Evolutionary conservation across 2,329 filamentous ascomycete genomes (phyloP), one percentile per base, ranked within the genome.

Genomic region (Nothophoma quercina): DNA sequence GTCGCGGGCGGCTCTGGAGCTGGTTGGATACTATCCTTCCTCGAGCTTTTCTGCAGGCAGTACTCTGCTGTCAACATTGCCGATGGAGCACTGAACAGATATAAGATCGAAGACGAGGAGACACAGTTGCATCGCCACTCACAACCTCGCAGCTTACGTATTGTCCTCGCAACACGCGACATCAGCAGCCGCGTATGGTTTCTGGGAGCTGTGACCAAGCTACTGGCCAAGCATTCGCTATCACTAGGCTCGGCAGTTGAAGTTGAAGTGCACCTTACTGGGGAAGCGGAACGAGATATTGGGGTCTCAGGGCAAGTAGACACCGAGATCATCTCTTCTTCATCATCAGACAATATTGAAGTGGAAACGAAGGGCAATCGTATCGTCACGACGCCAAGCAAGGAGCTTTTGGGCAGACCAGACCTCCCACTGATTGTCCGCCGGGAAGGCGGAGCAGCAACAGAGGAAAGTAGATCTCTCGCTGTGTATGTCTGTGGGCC

Each of bases 1-100:
- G 67, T 86, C 4, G 79, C 80, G 0, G 83, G 85, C 8, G 84
- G 85, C 0, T 81, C 84, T 0, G 84, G 84, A 1, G 81, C 79
- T 2, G 82, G 82, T 0, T 83, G 81, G 66, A 77, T 78, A 1
- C 63, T 86, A 0, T 75, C 78, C 0, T 69, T 85, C 5, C 69
- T 83, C 7, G 78, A 81, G 60, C 41, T 58, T 4, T 66, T 65
- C 32, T 35, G 53, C 9, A 41, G 51, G 36, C 34, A 33, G 12
- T 13, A 9, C 1, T 7, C 8, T 5, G 3, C 19, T 12, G n/a
- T 19, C 5, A 2, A 4, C 2, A 8, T 7, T 18, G 8, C 12
- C 3, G 7, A 6, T 1, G 9, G 1, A 9, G 1, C 9, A 5
- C 2, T 12, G 15, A 30, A 26, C 5, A 7, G 13, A 1, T 0